Conservation (phyloP, 148 eudicot genomes). For the Fagopyrum tataricum region DNA sequence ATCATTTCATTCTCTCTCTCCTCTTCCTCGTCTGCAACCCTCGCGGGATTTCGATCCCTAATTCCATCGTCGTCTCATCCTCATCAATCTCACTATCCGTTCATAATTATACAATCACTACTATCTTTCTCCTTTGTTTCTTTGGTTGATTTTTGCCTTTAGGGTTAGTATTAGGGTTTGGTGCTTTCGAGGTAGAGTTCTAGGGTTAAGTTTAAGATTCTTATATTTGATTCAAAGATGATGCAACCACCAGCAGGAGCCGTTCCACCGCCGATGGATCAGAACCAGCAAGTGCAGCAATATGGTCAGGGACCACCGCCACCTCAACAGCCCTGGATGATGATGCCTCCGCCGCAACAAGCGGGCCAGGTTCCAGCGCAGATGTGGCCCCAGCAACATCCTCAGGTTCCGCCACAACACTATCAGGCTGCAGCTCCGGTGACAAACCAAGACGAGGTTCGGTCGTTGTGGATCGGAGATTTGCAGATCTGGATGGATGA, state of each 20-base stretch:
- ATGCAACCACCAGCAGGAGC: constrained; percentile 14
- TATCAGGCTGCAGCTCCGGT: constrained; percentile 25
- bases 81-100: background rate
- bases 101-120: background rate
- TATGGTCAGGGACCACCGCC: constrained; percentile 15
- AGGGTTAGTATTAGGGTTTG: background rate
- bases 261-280: constrained; percentile 20
- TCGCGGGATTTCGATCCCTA: constrained; percentile 14
- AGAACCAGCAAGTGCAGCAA: constrained; percentile 15
- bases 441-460: constrained; percentile 48
- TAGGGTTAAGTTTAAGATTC: constrained; percentile 11
- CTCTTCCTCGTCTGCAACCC: constrained; percentile 1
- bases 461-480: constrained; percentile 93
- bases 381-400: constrained; percentile 28
- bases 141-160: background rate
- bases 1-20: background rate
- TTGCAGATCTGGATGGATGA: constrained; percentile 97
- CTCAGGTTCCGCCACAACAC: constrained; percentile 31
- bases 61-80: background rate
- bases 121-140: background rate
- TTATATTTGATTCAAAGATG: background rate
- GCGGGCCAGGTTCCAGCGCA: constrained; percentile 15
- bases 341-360: constrained; percentile 19
- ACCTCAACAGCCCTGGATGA: constrained; percentile 15
- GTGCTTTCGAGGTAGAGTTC: constrained; percentile 4